Evolutionary conservation across 805 yeast species (phyloP), one percentile per base, ranked within the genome.

Genomic region (Kuraishia piskuri): DNA sequence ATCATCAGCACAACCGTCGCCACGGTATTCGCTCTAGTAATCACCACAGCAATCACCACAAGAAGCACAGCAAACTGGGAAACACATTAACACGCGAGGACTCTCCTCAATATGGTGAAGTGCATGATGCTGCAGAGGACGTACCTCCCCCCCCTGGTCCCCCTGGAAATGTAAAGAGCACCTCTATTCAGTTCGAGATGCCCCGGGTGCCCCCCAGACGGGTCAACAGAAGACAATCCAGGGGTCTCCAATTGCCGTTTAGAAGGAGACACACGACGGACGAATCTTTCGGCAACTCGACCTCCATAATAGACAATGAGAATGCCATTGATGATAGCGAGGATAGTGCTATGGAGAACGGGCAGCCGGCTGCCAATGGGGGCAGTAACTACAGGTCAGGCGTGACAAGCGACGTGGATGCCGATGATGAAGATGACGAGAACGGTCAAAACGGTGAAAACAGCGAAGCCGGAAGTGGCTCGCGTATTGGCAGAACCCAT

Each of bases 121-220:
- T n/a, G 3, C 40, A 31, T 12, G 17, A 31, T 31, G 40, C n/a
- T 31, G 40, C 4, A 12, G 40, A 12, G n/a, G 14, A 6, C 17
- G 4, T 31, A 5, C n/a, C 17, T 12, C 17, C 40, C 17, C 40
- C 40, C 4, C 17, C 40, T 10, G 40, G 9, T 7, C 10, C 31
- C 31, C 31, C 6, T 10, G 10, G 17, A 12, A n/a, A 14, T 31
- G 40, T 31, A 31, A 31, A 31, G 40, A 31, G 17, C 40, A 47
- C 53, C 56, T 1, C 61, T 22, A 58, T 61, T 44, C 63, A 60
- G 48, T 61, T 61, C 46, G 48, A 53, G 21, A 61, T 55, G 48
- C 64, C 66, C 10, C 26, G 26, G 5, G 24, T 48, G 1, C 54
- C 57, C 20, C 50, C 31, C 14, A 23, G 26, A 14, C 47, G 49